phyloP scores from a whole-genome alignment of 768 basidiomycete genomes.

The Leucocoprinus leucothites region DNA sequence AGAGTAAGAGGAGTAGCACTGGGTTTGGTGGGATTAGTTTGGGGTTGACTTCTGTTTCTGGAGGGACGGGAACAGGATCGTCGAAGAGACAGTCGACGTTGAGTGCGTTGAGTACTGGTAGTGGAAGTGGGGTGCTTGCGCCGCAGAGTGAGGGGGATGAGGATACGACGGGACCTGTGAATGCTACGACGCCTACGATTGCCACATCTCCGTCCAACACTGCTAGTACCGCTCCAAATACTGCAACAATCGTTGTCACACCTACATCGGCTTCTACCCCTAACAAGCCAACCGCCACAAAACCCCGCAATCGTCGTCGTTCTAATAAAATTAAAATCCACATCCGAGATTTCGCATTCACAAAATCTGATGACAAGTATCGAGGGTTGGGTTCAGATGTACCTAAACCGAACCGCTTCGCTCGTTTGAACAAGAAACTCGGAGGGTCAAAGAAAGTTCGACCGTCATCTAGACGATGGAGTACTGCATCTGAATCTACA shows the following conservation, averaged over 20 bases:
- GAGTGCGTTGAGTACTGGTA: background rate
- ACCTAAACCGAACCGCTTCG: conserved; percentile 36
- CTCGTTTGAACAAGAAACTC: conserved; percentile 25
- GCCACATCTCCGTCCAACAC: background rate
- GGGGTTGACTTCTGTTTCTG: background rate
- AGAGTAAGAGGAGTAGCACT: background rate
- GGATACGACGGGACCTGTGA: background rate
- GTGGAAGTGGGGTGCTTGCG: too few relatives aligned
- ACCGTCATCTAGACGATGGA: conserved; percentile 8
- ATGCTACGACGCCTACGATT: background rate
- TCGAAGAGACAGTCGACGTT: background rate
- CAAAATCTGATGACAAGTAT: conserved; percentile 33
- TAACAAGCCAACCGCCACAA: background rate
- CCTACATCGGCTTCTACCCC: background rate
- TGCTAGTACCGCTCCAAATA: background rate
- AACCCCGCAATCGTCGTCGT: background rate
- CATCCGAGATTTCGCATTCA: conserved; percentile 42
- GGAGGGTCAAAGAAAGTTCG: conserved; percentile 11
- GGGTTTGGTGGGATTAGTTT: background rate
- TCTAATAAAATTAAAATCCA: conserved; percentile 22
- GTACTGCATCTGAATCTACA: background rate
- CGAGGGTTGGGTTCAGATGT: conserved; percentile 35
- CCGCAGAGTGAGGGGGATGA: background rate
- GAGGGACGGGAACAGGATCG: background rate
- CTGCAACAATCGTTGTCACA: background rate